Percentiles rank a stretch among this genome's conserved stretches.
Evolutionary conservation across 164 flowering plant species (phyloP).

Genomic region (Malania oleifera): DNA sequence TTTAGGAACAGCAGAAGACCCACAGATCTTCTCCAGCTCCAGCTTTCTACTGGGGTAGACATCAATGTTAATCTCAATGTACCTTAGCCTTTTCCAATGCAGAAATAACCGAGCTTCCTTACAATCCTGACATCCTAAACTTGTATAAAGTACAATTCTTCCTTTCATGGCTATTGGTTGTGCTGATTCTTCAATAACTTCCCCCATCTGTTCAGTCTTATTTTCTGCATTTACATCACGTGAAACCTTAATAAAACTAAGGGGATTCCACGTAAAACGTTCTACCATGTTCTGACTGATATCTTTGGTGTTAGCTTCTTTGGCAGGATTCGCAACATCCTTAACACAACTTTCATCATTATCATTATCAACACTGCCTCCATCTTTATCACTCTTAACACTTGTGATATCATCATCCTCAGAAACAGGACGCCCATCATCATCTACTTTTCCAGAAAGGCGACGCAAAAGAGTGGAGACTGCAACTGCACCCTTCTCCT

Average conservation of each 20-base stretch:
- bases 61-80: constrained; percentile 76
- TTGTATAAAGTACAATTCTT: constrained; percentile 63
- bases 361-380: neutral
- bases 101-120: constrained; percentile 55
- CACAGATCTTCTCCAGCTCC: constrained; percentile 64
- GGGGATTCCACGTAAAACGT: constrained; percentile 63
- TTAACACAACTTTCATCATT: constrained; percentile 4
- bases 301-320: constrained; percentile 33
- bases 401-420: constrained; percentile 24
- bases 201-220: constrained; percentile 32
- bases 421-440: constrained; percentile 21
- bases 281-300: constrained; percentile 31
- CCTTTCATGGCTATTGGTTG: constrained; percentile 53
- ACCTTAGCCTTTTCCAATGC: constrained; percentile 48
- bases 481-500: constrained; percentile 50
- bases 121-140: constrained; percentile 60
- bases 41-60: constrained; percentile 68
- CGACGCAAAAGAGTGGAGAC: constrained; percentile 60
- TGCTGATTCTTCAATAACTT: constrained; percentile 18
- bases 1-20: constrained; percentile 69
- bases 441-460: constrained; percentile 62
- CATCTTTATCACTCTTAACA: constrained; percentile 14
- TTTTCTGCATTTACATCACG: constrained; percentile 35
- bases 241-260: constrained; percentile 38
- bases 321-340: constrained; percentile 21